Evolutionary conservation across 2,329 filamentous ascomycete species (phyloP).

Genomic region (Hypoxylon sp.): DNA sequence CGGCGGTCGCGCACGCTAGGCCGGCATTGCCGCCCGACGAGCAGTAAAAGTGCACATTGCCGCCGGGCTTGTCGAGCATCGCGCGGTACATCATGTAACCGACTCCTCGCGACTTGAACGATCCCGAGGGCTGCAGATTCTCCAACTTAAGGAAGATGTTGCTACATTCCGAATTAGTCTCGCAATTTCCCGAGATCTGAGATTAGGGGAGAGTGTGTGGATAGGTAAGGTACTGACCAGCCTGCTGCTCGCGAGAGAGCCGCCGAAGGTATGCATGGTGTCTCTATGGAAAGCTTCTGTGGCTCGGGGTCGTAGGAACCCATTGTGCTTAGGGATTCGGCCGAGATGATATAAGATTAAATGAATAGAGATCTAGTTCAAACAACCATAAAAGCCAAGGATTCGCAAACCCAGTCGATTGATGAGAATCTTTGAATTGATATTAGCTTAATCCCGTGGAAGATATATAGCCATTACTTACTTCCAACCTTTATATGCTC

Average conservation of each 20-base stretch:
- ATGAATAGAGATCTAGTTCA: background rate
- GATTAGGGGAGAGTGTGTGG: background rate
- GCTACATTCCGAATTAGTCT: conserved; percentile 58
- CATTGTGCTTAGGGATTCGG: conserved; percentile 52
- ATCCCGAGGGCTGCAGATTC: conserved; percentile 85
- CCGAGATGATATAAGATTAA: background rate
- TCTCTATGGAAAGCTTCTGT: conserved; percentile 76
- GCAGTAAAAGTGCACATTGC: conserved; percentile 79
- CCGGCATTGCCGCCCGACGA: conserved; percentile 89
- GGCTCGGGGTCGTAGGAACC: conserved; percentile 59
- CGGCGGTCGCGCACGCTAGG: conserved; percentile 83
- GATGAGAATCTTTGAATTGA: background rate
- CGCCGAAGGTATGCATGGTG: conserved; percentile 77
- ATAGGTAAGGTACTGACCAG: conserved; percentile 67
- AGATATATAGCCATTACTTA: background rate
- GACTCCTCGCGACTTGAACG: conserved; percentile 87
- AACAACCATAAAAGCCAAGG: background rate
- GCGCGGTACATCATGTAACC: conserved; percentile 75
- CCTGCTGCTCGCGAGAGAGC: conserved; percentile 78
- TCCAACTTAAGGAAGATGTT: conserved; percentile 90
- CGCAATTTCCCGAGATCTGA: background rate
- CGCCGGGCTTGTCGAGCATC: conserved; percentile 50
- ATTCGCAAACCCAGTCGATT: background rate
- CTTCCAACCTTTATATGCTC: background rate
- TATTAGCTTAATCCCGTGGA: background rate